phyloP scores from a whole-genome alignment of 2,329 filamentous ascomycete genomes.

The Lachnellula arida region DNA sequence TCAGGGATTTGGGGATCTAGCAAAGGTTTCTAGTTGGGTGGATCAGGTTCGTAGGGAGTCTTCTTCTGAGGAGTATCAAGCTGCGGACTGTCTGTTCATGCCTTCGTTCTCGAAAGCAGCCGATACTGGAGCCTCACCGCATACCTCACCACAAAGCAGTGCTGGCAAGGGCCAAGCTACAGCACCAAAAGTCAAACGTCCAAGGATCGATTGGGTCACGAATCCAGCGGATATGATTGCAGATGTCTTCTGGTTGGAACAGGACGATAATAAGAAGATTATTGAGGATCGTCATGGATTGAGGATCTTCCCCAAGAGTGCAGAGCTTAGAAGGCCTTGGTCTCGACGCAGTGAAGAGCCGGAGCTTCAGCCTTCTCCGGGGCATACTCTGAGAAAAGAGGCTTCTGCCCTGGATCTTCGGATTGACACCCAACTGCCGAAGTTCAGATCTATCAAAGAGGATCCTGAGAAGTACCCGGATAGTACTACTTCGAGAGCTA shows the following conservation, averaged over 20 bases:
- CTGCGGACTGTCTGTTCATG: slow-evolving; percentile 37
- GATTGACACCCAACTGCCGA: slow-evolving; percentile 31
- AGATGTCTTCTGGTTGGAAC: slow-evolving; percentile 87
- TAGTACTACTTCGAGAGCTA: slow-evolving; percentile 53
- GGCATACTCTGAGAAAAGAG: slow-evolving; percentile 12
- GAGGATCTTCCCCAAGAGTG: slow-evolving; percentile 58
- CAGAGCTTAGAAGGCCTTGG: slow-evolving; percentile 33
- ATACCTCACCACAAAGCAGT: slow-evolving; percentile 36
- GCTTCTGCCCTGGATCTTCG: slow-evolving; percentile 20
- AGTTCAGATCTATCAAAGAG: slow-evolving; percentile 29
- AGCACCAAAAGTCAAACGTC: slow-evolving; percentile 57
- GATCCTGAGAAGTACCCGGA: slow-evolving; percentile 36
- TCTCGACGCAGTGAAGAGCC: slow-evolving; percentile 29
- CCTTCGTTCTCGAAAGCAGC: slow-evolving; percentile 36
- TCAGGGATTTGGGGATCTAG: slow-evolving; percentile 72
- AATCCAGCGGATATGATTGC: slow-evolving; percentile 82
- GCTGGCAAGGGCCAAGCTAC: slow-evolving; percentile 33
- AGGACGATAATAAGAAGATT: slow-evolving; percentile 70
- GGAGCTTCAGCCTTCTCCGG: slow-evolving; percentile 13
- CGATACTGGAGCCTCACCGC: slow-evolving; percentile 24
- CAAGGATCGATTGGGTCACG: slow-evolving; percentile 79
- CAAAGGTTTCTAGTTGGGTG: slow-evolving; percentile 71
- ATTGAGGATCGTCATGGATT: slow-evolving; percentile 77
- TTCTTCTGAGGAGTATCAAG: slow-evolving; percentile 19
- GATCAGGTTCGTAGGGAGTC: slow-evolving; percentile 49